Percentiles rank a stretch among this genome's conserved stretches.
These are phyloP conservation scores for Aspergillus campestris DNA, from an alignment of 495 filamentous ascomycete species.

Conservation along the genomic window DNA sequence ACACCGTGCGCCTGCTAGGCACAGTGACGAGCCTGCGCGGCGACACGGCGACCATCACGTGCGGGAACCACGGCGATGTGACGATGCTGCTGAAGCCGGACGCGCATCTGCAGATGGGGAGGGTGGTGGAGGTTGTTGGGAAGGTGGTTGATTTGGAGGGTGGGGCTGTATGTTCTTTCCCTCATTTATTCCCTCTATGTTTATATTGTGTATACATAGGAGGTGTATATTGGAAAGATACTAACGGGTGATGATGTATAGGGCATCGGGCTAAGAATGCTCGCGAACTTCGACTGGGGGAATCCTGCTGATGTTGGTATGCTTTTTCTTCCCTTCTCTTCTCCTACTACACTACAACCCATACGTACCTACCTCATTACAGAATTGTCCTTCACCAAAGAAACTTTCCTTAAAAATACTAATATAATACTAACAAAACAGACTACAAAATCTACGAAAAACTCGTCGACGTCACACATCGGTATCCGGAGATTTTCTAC, in stretches of 20 bases:
- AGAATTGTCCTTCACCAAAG: too few species aligned
- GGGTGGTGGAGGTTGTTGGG: constrained; percentile 80
- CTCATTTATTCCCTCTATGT: not conserved
- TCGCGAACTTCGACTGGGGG: constrained; percentile 74
- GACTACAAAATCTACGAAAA: constrained; percentile 74
- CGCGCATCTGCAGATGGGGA: constrained; percentile 66
- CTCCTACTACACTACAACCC: not conserved
- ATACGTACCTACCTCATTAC: too few species aligned
- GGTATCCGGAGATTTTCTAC: constrained; percentile 73
- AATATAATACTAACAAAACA: constrained; percentile 24
- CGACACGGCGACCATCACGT: constrained; percentile 70
- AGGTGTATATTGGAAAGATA: not conserved
- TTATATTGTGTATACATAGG: not conserved
- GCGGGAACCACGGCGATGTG: constrained; percentile 56
- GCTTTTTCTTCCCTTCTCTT: constrained; percentile 5
- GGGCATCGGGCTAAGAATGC: constrained; percentile 66
- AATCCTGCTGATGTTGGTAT: constrained; percentile 33
- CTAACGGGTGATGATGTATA: constrained; percentile 2
- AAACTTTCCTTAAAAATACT: too few species aligned
- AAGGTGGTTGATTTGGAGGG: constrained; percentile 61
- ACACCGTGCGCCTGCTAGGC: constrained; percentile 76
- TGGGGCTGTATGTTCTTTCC: constrained; percentile 25
- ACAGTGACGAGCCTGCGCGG: constrained; percentile 74
- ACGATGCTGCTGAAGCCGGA: constrained; percentile 71
- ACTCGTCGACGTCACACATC: constrained; percentile 83